Evolutionary conservation across 129 eudicot genomes (phyloP).

Genomic region (Gnaphalium uliginosum): DNA sequence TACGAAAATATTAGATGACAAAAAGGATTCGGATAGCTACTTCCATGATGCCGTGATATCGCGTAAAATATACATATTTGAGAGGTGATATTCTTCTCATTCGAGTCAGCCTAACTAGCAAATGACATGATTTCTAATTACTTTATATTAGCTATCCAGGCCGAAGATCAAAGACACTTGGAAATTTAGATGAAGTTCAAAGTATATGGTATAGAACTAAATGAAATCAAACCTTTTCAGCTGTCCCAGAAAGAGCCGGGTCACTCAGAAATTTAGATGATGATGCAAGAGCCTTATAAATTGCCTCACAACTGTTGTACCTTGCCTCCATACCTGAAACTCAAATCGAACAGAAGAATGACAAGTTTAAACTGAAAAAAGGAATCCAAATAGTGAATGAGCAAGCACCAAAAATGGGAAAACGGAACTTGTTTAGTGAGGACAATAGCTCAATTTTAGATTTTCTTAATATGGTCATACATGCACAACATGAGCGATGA

Average conservation of each 20-base stretch:
- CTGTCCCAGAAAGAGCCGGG: slow-evolving; percentile 56
- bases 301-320: slow-evolving; percentile 68
- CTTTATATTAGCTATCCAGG: no score
- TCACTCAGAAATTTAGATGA: slow-evolving; percentile 59
- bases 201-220: background rate
- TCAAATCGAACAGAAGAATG: background rate
- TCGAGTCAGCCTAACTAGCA: no score
- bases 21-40: background rate
- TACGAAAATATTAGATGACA: background rate
- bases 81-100: no score
- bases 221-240: slow-evolving; percentile 54
- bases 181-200: background rate
- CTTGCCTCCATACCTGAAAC: slow-evolving; percentile 87
- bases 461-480: background rate
- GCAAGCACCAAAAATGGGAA: background rate
- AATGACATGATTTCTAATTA: no score
- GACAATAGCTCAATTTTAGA: background rate
- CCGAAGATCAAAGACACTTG: no score
- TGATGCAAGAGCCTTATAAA: slow-evolving; percentile 52
- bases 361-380: background rate
- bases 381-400: background rate
- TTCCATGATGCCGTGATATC: background rate
- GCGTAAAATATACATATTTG: no score
- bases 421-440: background rate
- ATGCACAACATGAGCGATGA: background rate